These are phyloP conservation scores for Pythium pyrilobum DNA, from an alignment of 352 stramenopile genomes.

Conservation along the genomic window DNA sequence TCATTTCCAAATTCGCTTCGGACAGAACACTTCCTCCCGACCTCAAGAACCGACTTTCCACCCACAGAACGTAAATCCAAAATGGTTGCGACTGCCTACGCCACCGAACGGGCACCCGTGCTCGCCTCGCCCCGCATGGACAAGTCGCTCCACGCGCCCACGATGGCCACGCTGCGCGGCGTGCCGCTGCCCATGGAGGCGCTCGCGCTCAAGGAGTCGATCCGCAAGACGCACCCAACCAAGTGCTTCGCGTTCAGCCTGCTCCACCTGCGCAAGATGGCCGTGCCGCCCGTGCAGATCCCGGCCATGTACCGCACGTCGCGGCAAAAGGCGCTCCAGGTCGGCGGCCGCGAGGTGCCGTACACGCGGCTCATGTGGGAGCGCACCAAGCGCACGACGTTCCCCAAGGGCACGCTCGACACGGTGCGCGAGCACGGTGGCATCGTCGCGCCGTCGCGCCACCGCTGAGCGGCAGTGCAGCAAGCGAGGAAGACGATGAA, in stretches of 20 bases:
- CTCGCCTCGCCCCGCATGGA: background rate
- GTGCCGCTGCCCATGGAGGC: conserved; percentile 24
- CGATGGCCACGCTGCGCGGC: background rate
- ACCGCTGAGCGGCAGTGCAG: too few species aligned
- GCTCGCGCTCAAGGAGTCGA: conserved; percentile 37
- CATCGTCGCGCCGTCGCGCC: conserved; percentile 1
- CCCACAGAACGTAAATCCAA: too few species aligned
- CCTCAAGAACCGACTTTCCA: background rate
- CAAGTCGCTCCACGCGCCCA: background rate
- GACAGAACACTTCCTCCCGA: too few species aligned
- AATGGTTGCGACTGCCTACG: conserved; percentile 2
- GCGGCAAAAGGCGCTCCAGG: background rate
- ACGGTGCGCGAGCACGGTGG: conserved; percentile 2
- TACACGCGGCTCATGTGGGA: conserved; percentile 57
- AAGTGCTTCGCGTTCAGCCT: conserved; percentile 33
- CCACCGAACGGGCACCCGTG: background rate
- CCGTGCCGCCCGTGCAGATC: conserved; percentile 44
- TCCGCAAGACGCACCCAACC: conserved; percentile 25
- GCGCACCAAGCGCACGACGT: conserved; percentile 29
- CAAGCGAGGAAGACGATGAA: too few species aligned
- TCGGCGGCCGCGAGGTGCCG: conserved; percentile 44
- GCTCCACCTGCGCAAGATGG: conserved; percentile 36
- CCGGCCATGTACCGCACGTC: conserved; percentile 26
- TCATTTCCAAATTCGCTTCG: conserved; percentile 4
- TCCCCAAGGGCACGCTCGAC: background rate